Base-by-base conservation (phyloP, 371 early-diverging fungal species). In the Mortierella sp. region DNA sequence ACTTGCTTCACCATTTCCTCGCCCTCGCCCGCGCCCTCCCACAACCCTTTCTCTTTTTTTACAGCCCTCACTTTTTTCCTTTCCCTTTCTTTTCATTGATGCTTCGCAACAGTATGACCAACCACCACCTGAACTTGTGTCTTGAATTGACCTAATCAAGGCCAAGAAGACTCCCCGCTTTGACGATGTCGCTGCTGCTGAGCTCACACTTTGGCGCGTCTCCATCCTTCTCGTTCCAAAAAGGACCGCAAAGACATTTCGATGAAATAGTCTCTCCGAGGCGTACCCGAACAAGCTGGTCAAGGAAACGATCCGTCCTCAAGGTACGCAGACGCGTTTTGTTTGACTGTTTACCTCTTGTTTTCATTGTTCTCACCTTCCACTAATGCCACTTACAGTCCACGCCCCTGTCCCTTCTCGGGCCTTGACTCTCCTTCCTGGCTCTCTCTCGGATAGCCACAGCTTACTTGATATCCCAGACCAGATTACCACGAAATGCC, bases 121-220 rank as follows among this genome's bases (percentile, higher is more conserved):
- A 52, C 61, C 12, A 45, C 7, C 45, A 12, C 12, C 14, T 54
- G 27, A 49, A n/a, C n/a, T 14, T 26, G 38, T 62, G n/a, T 54
- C 47, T 34, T 62, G 48, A 28, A 38, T 62, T 46, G 62, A 58
- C 19, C 39, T 56, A 39, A 67, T 67, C 43, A 69, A 69, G 52
- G 43, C 46, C 30, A 26, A 61, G 50, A 63, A 14, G 50, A 6
- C 46, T 12, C 7, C 9, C 18, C 7, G n/a, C 8, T 65, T 61
- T 30, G 13, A 7, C 10, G 23, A 61, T 27, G 39, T 65, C 39
- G 30, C 13, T 47, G 41, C 56, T 6, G 23, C 56, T 26, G n/a
- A 61, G 4, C 58, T 72, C 47, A 61, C 43, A 2, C 57, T 72
- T 21, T 72, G 66, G 66, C 21, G 28, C 3, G 66, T 72, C 43